Percentiles rank a stretch among this genome's conserved stretches.
Conservation (phyloP, 179 eudicot species). For the Vitellaria paradoxa region DNA sequence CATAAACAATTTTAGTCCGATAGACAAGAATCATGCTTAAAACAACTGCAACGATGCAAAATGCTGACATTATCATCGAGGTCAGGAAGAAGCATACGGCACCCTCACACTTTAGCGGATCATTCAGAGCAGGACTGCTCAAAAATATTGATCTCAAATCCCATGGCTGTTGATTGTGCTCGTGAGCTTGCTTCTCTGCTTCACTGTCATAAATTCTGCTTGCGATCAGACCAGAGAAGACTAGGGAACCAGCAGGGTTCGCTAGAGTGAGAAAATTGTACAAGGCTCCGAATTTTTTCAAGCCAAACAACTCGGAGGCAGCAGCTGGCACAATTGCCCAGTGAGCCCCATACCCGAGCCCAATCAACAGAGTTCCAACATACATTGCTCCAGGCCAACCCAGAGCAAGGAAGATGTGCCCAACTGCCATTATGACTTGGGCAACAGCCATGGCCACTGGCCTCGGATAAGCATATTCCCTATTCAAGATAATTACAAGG, state of each 20-base stretch:
- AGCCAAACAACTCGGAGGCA: constrained; percentile 48
- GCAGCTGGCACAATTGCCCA: constrained; percentile 60
- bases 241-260: constrained; percentile 44
- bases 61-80: constrained; percentile 66
- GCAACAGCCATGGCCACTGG: constrained; percentile 40
- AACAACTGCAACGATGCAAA: constrained; percentile 61
- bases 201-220: constrained; percentile 46
- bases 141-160: constrained; percentile 26
- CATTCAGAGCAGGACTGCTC: constrained; percentile 35
- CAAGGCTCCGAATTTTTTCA: constrained; percentile 47
- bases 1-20: constrained; percentile 75
- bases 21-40: constrained; percentile 70
- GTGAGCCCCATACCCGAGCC: constrained; percentile 51
- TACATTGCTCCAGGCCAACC: constrained; percentile 53
- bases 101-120: constrained; percentile 75
- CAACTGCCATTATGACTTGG: constrained; percentile 43
- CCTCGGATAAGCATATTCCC: constrained; percentile 50
- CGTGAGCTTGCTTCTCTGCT: constrained; percentile 48
- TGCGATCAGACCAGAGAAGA: constrained; percentile 42
- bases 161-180: constrained; percentile 22
- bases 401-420: constrained; percentile 46
- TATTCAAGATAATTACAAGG: constrained; percentile 9
- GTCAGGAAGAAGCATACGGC: constrained; percentile 77
- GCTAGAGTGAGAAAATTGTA: constrained; percentile 50
- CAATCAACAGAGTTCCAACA: constrained; percentile 41